phyloP scores from a whole-genome alignment of 257 asterid genomes.

The Henckelia pumila region DNA sequence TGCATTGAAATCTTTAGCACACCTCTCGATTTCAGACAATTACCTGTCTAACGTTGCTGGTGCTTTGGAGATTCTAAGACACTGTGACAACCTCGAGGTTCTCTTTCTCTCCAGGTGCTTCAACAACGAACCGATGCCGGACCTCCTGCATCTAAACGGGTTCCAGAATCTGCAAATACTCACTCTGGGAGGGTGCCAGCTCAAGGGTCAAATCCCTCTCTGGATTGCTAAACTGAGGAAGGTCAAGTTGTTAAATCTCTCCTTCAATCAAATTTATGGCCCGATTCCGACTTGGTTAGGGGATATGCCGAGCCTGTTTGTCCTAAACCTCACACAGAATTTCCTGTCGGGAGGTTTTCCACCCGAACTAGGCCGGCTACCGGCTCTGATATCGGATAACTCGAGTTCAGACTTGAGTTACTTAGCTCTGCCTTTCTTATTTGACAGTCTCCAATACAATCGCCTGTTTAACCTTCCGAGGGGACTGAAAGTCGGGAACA shows the following conservation, averaged over 20 bases:
- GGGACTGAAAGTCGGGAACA: slow-evolving; percentile 22
- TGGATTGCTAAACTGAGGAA: slow-evolving; percentile 24
- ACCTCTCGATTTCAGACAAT: slow-evolving; percentile 25
- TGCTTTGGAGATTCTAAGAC: slow-evolving; percentile 13
- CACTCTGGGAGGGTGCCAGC: slow-evolving; percentile 18
- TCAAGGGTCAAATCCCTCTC: slow-evolving; percentile 19
- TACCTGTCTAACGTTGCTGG: slow-evolving; percentile 13
- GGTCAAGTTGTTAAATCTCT: slow-evolving; percentile 24
- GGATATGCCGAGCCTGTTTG: slow-evolving; percentile 13
- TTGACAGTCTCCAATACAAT: slow-evolving; percentile 10
- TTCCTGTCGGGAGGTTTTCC: slow-evolving; percentile 24
- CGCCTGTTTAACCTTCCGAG: slow-evolving; percentile 22
- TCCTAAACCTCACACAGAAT: slow-evolving; percentile 19
- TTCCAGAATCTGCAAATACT: slow-evolving; percentile 22
- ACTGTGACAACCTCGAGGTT: slow-evolving; percentile 19
- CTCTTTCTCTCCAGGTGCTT: slow-evolving; percentile 23
- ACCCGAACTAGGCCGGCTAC: slow-evolving; percentile 5
- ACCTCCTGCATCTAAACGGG: slow-evolving; percentile 17
- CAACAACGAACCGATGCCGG: slow-evolving; percentile 17
- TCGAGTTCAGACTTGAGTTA: slow-evolving; percentile 12
- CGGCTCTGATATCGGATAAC: slow-evolving; percentile 8
- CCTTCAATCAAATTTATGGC: slow-evolving; percentile 21
- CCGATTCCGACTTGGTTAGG: slow-evolving; percentile 29
- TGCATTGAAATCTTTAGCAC: background rate
- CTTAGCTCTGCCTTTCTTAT: slow-evolving; percentile 17